Evolutionary conservation across 176 grass and related monocot genomes (phyloP), one percentile per base, ranked within the genome.

Genomic region (Triticum dicoccoides): DNA sequence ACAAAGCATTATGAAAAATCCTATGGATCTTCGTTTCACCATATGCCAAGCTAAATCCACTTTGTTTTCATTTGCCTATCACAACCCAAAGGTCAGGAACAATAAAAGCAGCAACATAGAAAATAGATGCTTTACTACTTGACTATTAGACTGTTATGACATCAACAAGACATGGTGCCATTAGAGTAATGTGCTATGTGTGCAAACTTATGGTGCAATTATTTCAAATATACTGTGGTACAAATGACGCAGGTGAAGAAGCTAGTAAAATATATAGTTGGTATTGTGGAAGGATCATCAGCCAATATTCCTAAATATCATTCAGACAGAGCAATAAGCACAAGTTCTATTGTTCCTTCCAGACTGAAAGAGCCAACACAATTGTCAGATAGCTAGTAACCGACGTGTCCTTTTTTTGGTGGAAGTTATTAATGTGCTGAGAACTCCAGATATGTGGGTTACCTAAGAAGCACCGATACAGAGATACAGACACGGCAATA

Each of bases 31-130:
- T 33, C 8, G 13, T 24, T 67, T 9, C 52, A 52, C 20, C 56
- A 34, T 47, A 54, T 69, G 24, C 66, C 33, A 27, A 38, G 6
- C 23, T 44, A 79, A 42, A 23, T 23, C 41, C 32, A 63, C 85
- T 63, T 78, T 20, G 70, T 78, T 78, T 77, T 27, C 23, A 8
- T 25, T 54, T 78, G 45, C 61, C 80, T 64, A 59, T 78, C 65
- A 69, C 18, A 41, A 33, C 18, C 39, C 2, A 34, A 80, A 33
- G 21, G 32, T 51, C 70, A 45, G 11, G 25, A 11, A 24, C 4
- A 52, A 65, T 65, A 23, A 65, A 84, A 65, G 8, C 15, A 32
- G 23, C n/a, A 8, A 58, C 25, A 65, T 17, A 54, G 35, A 68
- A 41, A 6, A 72, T 37, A 14, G 20, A 69, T 79, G 23, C 29